A percentile compares a stretch with the other conserved stretches of the same genome.
phyloP scores from a whole-genome alignment of 2,329 filamentous ascomycete genomes.

The Aphanoascus verrucosus region DNA sequence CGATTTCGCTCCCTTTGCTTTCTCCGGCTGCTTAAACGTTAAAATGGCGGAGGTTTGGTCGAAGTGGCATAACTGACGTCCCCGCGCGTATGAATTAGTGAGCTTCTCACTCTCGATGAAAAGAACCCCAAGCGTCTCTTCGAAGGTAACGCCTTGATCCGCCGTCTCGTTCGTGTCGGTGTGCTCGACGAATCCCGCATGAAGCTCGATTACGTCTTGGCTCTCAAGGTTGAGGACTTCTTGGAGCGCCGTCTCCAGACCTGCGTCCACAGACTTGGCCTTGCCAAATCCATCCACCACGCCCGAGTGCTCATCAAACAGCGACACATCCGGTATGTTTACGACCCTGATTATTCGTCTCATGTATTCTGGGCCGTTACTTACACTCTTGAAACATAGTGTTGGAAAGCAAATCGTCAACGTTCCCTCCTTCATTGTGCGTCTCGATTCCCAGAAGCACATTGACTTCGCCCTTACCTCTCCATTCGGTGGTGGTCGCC shows the following conservation, averaged over 20 bases:
- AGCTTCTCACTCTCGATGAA: conserved; percentile 98
- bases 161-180: conserved; percentile 98
- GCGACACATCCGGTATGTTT: conserved; percentile 75
- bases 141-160: conserved; percentile 99
- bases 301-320: conserved; percentile 99
- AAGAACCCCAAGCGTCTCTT: conserved; percentile 99
- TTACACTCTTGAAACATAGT: conserved; percentile 33
- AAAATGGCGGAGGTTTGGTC: background rate
- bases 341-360: background rate
- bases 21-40: background rate
- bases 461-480: conserved; percentile 98
- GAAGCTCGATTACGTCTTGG: conserved; percentile 99
- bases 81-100: conserved; percentile 48
- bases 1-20: conserved; percentile 23
- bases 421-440: conserved; percentile 98
- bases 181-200: conserved; percentile 99
- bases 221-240: conserved; percentile 99
- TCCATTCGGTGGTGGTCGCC: conserved; percentile 92
- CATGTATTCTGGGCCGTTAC: background rate
- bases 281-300: conserved; percentile 99
- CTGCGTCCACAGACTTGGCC: conserved; percentile 99
- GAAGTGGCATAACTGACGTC: background rate
- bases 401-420: conserved; percentile 99
- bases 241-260: conserved; percentile 99
- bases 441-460: conserved; percentile 99